A percentile compares a stretch with the other conserved stretches of the same genome.
Conservation (phyloP, 75 land plant species). For the Pinus tabuliformis region DNA sequence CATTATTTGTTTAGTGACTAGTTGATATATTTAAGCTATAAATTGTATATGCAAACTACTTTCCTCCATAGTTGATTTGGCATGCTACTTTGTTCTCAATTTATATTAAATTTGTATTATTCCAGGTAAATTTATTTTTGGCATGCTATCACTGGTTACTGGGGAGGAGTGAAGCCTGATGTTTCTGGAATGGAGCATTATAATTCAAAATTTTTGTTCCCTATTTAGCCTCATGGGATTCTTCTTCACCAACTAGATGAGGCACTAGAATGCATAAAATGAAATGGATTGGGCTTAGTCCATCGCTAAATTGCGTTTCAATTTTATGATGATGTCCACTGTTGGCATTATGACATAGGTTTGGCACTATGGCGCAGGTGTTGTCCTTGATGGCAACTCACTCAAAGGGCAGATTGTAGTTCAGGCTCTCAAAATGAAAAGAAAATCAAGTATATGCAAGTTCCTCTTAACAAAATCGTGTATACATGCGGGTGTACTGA, state of each 20-base stretch:
- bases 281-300: conserved; percentile 78
- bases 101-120: background rate
- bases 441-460: too few relatives aligned
- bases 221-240: conserved; percentile 72
- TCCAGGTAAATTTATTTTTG: conserved; percentile 87
- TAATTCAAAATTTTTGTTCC: conserved; percentile 60
- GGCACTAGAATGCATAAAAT: conserved; percentile 47
- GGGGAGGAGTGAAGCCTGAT: conserved; percentile 90
- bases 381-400: too few relatives aligned
- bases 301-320: conserved; percentile 62
- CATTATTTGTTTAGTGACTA: background rate
- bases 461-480: too few relatives aligned
- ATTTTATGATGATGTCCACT: conserved; percentile 82
- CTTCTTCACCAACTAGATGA: conserved; percentile 52
- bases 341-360: too few relatives aligned
- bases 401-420: too few relatives aligned
- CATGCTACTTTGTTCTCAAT: conserved; percentile 5
- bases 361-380: too few relatives aligned
- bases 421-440: too few relatives aligned
- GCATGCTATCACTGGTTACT: conserved; percentile 96
- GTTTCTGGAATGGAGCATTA: conserved; percentile 60
- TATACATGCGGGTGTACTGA: too few relatives aligned
- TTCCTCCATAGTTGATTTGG: background rate
- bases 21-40: background rate
- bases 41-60: background rate